phyloP scores from a whole-genome alignment of 2,329 filamentous ascomycete species.

The Paraconiothyrium brasiliense region DNA sequence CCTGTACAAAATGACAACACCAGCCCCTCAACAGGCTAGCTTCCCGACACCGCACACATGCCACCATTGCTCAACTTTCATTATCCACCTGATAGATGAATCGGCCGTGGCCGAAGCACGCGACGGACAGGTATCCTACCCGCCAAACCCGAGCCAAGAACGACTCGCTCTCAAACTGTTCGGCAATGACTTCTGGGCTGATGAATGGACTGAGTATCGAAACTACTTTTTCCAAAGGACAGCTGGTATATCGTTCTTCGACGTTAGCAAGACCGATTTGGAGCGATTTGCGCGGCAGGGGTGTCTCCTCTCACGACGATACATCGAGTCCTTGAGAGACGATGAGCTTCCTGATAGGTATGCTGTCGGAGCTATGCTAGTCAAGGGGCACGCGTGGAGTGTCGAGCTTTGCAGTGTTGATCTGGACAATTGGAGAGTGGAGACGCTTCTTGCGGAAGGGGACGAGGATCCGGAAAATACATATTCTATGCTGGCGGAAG shows the following conservation, averaged over 20 bases:
- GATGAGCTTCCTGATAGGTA: not conserved
- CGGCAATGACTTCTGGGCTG: slow-evolving; percentile 6
- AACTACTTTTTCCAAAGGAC: slow-evolving; percentile 4
- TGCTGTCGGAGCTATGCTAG: not conserved
- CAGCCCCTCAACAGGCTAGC: slow-evolving; percentile 1
- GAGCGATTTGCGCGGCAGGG: not conserved
- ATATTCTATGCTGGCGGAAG: slow-evolving; percentile 2
- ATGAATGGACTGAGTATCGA: slow-evolving; percentile 3
- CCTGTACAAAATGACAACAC: not conserved
- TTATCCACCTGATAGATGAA: not conserved
- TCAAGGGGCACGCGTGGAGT: not conserved
- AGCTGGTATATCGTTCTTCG: slow-evolving; percentile 2
- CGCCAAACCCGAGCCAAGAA: slow-evolving; percentile 10
- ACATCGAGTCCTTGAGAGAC: not conserved
- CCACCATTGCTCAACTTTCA: not conserved
- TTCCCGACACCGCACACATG: slow-evolving; percentile 7
- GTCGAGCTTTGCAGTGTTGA: not conserved
- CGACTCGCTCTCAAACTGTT: slow-evolving; percentile 4
- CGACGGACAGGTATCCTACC: not conserved
- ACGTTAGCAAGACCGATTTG: not conserved
- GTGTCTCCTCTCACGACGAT: slow-evolving; percentile 5
- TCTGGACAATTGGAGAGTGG: not conserved
- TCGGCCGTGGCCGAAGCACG: not conserved
- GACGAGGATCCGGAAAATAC: slow-evolving; percentile 5
- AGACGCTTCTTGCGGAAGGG: slow-evolving; percentile 6